These are phyloP conservation scores for Viola pubescens DNA, from an alignment of 441 rosid species.

Conservation along the genomic window DNA sequence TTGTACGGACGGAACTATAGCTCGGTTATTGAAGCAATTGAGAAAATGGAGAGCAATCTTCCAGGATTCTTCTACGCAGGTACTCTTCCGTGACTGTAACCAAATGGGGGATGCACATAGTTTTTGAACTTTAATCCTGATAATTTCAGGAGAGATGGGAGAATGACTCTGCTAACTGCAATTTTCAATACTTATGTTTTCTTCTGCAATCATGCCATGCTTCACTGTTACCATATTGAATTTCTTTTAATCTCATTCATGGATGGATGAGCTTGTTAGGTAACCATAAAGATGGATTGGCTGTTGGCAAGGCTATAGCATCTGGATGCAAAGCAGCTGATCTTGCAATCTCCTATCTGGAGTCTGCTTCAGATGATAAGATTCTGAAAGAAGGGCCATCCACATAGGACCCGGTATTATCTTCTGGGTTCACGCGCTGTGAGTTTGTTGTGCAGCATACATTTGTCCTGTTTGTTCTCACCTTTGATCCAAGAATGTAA, in stretches of 20 bases:
- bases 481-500: background rate
- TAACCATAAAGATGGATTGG: conserved; percentile 78
- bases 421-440: background rate
- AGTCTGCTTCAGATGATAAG: conserved; percentile 43
- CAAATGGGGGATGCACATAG: background rate
- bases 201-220: background rate
- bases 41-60: conserved; percentile 69
- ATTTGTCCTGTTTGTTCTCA: background rate
- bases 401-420: background rate
- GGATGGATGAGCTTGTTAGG: conserved; percentile 35
- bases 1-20: conserved; percentile 62
- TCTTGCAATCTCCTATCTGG: conserved; percentile 68
- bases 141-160: background rate
- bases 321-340: conserved; percentile 92
- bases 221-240: background rate
- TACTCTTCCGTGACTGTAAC: conserved; percentile 29
- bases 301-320: conserved; percentile 74
- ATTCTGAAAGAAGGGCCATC: conserved; percentile 19
- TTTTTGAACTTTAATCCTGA: background rate
- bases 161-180: background rate
- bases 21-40: conserved; percentile 58
- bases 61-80: conserved; percentile 97
- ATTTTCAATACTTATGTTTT: too few species aligned
- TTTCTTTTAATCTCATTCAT: background rate
- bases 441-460: background rate